These are phyloP conservation scores for Melampsora americana DNA, from an alignment of 1,284 basidiomycete genomes.

Conservation along the genomic window DNA sequence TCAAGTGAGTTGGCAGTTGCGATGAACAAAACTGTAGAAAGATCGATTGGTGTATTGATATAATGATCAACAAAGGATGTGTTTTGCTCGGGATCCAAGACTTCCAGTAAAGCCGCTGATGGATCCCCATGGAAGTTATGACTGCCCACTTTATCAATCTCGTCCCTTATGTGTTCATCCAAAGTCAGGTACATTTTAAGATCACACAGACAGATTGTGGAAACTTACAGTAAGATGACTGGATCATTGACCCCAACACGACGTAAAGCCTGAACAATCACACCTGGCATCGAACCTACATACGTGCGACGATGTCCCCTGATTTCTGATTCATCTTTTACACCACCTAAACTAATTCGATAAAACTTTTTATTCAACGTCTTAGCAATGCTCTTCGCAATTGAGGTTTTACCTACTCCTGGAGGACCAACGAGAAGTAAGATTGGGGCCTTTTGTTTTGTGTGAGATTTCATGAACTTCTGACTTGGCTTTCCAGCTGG, in stretches of 20 bases:
- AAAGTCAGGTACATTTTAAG: background rate
- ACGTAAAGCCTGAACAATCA: slow-evolving; percentile 57
- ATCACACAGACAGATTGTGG: background rate
- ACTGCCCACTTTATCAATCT: slow-evolving; percentile 57
- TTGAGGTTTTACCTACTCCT: slow-evolving; percentile 77
- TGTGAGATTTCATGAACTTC: slow-evolving; percentile 45
- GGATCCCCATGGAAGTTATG: slow-evolving; percentile 56
- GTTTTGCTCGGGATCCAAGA: slow-evolving; percentile 57
- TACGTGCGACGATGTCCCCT: slow-evolving; percentile 54
- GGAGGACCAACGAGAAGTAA: slow-evolving; percentile 65
- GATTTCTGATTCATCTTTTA: slow-evolving; percentile 57
- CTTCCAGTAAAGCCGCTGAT: slow-evolving; percentile 56
- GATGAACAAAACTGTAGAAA: slow-evolving; percentile 55
- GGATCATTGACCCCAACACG: slow-evolving; percentile 56
- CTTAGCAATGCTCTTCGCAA: slow-evolving; percentile 60
- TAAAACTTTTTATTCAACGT: slow-evolving; percentile 69
- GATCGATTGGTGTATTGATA: slow-evolving; percentile 53
- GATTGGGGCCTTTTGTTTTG: slow-evolving; percentile 68
- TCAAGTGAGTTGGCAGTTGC: slow-evolving; percentile 57
- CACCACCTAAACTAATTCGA: slow-evolving; percentile 51
- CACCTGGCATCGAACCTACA: slow-evolving; percentile 62
- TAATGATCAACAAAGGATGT: slow-evolving; percentile 56
- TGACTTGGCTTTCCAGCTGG: background rate
- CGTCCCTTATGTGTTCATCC: slow-evolving; percentile 49
- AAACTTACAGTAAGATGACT: slow-evolving; percentile 53